These are phyloP conservation scores for Nemania sp. DNA, from an alignment of 2,329 filamentous ascomycete genomes.

Conservation along the genomic window DNA sequence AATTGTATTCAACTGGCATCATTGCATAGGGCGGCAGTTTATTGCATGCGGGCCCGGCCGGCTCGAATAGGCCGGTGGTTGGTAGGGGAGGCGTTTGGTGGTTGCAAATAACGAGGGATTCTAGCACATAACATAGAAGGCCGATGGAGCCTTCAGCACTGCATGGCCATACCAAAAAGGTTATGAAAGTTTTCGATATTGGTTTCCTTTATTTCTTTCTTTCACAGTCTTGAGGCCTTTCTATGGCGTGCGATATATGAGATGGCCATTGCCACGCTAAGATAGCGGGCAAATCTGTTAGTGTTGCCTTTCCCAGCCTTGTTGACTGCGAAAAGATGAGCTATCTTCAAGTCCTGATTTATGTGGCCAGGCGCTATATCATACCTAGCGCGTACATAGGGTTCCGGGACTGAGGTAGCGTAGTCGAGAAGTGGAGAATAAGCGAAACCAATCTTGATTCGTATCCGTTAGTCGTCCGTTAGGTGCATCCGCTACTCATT, in stretches of 20 bases:
- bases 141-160: conserved; percentile 41
- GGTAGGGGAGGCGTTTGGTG: conserved; percentile 48
- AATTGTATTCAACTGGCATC: conserved; percentile 52
- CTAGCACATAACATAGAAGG: conserved; percentile 50
- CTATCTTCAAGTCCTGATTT: conserved; percentile 23
- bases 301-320: conserved; percentile 16
- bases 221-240: conserved; percentile 22
- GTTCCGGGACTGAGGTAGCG: conserved; percentile 21
- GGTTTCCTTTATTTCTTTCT: conserved; percentile 27
- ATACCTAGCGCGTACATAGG: conserved; percentile 3
- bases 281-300: conserved; percentile 29
- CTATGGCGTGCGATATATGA: conserved; percentile 35
- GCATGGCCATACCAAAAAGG: conserved; percentile 40
- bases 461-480: too few species aligned
- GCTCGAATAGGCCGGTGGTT: conserved; percentile 44
- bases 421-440: conserved; percentile 18
- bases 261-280: conserved; percentile 28
- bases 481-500: background rate
- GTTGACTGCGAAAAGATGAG: conserved; percentile 21
- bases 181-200: conserved; percentile 33
- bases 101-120: conserved; percentile 49
- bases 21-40: conserved; percentile 55
- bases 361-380: conserved; percentile 22
- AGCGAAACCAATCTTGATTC: conserved; percentile 22
- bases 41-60: conserved; percentile 50